Evolutionary conservation across 176 grass and related monocot genomes (phyloP), one percentile per base, ranked within the genome.

Genomic region (Oryza meridionalis): DNA sequence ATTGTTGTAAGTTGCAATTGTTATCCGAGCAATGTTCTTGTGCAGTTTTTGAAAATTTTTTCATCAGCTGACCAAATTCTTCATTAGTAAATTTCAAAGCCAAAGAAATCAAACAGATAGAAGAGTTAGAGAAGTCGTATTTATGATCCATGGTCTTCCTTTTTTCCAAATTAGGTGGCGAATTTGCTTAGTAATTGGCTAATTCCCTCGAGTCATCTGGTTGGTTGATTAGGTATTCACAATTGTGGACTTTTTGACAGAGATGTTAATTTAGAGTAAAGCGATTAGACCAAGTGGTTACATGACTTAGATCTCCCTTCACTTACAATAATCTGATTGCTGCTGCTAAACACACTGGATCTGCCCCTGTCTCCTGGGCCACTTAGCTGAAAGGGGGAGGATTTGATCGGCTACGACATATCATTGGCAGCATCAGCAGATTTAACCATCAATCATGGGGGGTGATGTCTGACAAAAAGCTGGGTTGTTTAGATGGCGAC

Each of bases 1-100:
- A 65, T 87, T 87, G 84, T 83, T 83, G 88, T 90, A 83, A 84
- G 88, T 79, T 83, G 88, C 79, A 67, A 40, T 69, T 76, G 88
- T 90, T 79, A 76, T 43, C 69, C 69, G 75, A 79, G 75, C 88
- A 79, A 90, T 87, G 88, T 83, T 86, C 50, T 83, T 87, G 88
- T 87, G 84, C 84, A 79, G 75, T 90, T 86, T 86, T 86, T 90
- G 75, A 35, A 35, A 5, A 35, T 35, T 35, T 0, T 35, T 35
- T 35, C 33, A 35, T 35, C 33, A 35, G 33, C 33, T 35, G 33
- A 35, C 63, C 69, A 82, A 82, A 75, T 63, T 83, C 69, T 64
- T 69, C 69, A 61, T 40, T 58, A 40, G 38, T 40, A 21, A 62
- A 62, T 62, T 59, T 61, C 21, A 62, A 62, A 24, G 21, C 58